Evolutionary conservation across 768 basidiomycete genomes (phyloP), one percentile per base, ranked within the genome.

Genomic region (Naganishia onofrii): DNA sequence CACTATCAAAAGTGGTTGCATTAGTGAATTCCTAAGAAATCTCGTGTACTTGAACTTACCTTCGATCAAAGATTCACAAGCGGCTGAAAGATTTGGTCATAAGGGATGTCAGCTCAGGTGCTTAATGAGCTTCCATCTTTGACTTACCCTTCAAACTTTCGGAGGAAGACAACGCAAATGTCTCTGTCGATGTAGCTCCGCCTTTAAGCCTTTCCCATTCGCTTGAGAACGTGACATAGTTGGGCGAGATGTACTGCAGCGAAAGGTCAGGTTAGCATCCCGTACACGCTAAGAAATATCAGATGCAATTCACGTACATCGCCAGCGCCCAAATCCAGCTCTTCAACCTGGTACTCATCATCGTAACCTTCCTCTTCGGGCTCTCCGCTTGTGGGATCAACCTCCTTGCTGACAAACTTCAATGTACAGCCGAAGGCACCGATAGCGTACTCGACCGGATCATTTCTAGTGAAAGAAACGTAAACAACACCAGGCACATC

Each of bases 331-430:
- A 99, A 84, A 79, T 98, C 96, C 68, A 96, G 87, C 71, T 98
- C 96, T 81, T 99, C 96, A 52, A 97, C 84, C 81, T 92, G 91
- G 82, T 99, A 99, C 82, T 98, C 95, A 83, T 98, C 96, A 78
- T 93, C 91, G 81, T 98, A 99, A n/a, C 96, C 96, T 66, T 96
- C 94, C 73, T 91, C 92, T 82, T 99, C 96, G 10, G 96, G 96
- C 77, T 91, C 88, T 28, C 94, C 94, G 17, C 91, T 94, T 54
- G 90, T 86, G 15, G 96, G 96, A 81, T 99, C 96, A 21, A 98
- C 86, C 79, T 99, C 96, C 82, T 98, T 99, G 84, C 91, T 94
- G 75, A 94, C 84, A 78, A 96, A 99, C 81, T 92, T 93, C 81
- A 99, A 88, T 10, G 88, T 86, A 78, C 93, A 96, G 72, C 86